phyloP scores from a whole-genome alignment of 73 alveolate genomes.

The Symbiodinium pilosum region DNA sequence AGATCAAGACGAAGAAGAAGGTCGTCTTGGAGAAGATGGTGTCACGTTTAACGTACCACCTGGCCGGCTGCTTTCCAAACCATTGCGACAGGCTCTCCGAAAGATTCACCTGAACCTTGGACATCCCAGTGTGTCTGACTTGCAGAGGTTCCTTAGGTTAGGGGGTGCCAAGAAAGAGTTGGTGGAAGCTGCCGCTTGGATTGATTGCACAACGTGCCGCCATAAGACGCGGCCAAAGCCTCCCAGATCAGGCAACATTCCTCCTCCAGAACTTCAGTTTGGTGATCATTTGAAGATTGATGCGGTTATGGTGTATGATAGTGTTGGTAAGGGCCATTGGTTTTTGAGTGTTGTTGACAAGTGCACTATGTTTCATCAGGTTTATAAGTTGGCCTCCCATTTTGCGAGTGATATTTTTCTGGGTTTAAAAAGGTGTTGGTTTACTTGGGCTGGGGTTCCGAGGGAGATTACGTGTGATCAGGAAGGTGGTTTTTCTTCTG shows the following conservation, averaged over 20 bases:
- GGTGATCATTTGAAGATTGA: constrained; percentile 24
- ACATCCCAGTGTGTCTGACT: not conserved
- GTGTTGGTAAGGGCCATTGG: not conserved
- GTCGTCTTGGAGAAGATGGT: no score
- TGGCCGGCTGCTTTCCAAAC: not conserved
- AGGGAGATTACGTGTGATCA: not conserved
- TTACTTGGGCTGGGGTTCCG: constrained; percentile 29
- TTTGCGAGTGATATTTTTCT: no score
- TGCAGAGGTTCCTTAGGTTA: not conserved
- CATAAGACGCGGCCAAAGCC: not conserved
- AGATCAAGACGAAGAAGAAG: no score
- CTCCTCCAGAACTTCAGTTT: not conserved
- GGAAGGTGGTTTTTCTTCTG: not conserved
- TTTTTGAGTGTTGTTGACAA: constrained; percentile 33
- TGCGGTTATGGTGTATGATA: not conserved
- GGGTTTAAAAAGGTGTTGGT: no score
- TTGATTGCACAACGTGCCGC: not conserved
- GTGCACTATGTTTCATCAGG: constrained; percentile 24
- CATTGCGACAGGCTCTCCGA: not conserved
- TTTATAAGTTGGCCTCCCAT: no score
- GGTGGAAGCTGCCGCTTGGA: constrained; percentile 16
- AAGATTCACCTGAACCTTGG: not conserved
- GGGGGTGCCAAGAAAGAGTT: not conserved
- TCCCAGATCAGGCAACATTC: not conserved
- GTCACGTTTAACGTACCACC: not conserved